Evolutionary conservation across 768 basidiomycete genomes (phyloP).

Genomic region (Suillus discolor): DNA sequence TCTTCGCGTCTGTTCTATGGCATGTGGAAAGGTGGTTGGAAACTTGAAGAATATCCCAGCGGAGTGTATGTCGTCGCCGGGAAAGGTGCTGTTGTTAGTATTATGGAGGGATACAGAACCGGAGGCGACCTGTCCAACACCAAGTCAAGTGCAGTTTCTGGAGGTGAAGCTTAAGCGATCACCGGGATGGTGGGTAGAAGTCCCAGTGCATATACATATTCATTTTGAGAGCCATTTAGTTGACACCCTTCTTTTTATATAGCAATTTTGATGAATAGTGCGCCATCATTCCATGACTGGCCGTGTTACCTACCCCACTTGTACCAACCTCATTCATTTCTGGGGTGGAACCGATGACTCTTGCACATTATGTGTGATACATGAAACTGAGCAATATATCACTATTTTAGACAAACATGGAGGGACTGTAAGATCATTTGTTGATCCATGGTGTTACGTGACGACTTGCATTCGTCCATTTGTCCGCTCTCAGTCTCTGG

Average conservation of each 20-base stretch:
- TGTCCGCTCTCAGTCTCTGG: too few relatives aligned
- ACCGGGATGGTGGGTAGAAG: slow-evolving; percentile 2
- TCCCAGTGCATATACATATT: background rate
- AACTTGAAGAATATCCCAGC: too few relatives aligned
- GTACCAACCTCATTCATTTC: background rate
- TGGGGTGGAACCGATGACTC: background rate
- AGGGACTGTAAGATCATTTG: too few relatives aligned
- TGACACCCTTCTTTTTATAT: background rate
- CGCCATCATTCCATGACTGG: background rate
- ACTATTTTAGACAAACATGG: too few relatives aligned
- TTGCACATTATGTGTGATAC: background rate
- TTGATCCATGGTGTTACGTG: too few relatives aligned
- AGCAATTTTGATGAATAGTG: background rate
- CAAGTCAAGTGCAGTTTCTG: background rate
- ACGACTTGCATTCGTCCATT: too few relatives aligned
- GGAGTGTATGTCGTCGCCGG: too few relatives aligned
- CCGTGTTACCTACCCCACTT: background rate
- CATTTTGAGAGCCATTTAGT: background rate
- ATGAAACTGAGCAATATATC: too few relatives aligned
- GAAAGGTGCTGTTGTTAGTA: too few relatives aligned
- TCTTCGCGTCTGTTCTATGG: too few relatives aligned
- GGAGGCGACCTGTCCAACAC: background rate
- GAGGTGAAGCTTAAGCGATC: background rate
- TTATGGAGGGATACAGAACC: too few relatives aligned
- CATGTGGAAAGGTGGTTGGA: too few relatives aligned